Evolutionary conservation across 1,139 yeast species (phyloP), one percentile per base, ranked within the genome.

Genomic region (Blastobotrys elegans): DNA sequence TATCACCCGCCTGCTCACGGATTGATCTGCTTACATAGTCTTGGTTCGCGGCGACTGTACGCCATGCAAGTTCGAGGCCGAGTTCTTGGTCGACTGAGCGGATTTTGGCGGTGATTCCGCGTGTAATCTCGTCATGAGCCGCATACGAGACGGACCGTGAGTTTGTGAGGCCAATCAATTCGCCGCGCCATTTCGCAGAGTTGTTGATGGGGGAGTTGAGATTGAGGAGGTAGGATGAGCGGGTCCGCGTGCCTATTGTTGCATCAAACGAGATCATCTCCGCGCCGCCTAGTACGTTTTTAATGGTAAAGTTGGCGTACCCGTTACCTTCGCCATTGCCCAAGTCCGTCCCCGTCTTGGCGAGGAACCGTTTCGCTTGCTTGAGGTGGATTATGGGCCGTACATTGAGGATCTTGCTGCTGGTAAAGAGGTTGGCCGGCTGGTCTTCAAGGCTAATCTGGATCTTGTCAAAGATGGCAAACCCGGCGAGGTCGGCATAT

Each of bases 311-410:
- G 44, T 84, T 83, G 40, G 88, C 74, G 59, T 88, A 88, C 1
- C 96, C 97, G 61, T 86, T 95, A 22, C 97, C 97, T 69, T 89
- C 96, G 24, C 95, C 95, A 61, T 90, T 90, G 2, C 97, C 97
- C 3, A 90, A 78, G 64, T 85, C 89, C 4, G 96, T 90, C n/a
- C 96, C 97, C 1, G 96, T 86, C 59, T 83, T 84, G 51, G 94
- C 89, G 52, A 77, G 77, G 60, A 85, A 83, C 55, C 56, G 67
- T 54, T 55, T 71, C 32, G 63, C 59, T 10, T 62, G 55, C 4
- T 49, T 50, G 4, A 62, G 38, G 6, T 53, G 44, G 38, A 62
- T 37, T 5, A 48, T 46, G 10, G 63, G 62, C 36, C 53, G 51
- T 17, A 61, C 49, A 37, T 54, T 53, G 2, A 56, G 43, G 10